Conservation (phyloP, 2,329 filamentous ascomycete genomes). For the Pseudocercospora musae region DNA sequence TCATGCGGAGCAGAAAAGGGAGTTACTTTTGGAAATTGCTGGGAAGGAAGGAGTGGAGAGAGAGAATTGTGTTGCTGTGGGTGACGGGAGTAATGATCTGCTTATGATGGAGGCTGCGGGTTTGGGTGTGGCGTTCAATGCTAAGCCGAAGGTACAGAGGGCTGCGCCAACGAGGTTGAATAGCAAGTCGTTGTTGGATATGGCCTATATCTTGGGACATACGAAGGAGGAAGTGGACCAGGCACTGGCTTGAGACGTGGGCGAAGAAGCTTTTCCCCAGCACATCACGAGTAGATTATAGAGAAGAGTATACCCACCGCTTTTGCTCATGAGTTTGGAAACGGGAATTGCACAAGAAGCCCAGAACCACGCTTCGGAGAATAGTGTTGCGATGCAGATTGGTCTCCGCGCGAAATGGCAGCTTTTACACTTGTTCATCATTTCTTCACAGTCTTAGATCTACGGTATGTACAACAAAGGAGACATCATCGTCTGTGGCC, state of each 20-base stretch:
- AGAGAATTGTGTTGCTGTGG: constrained; percentile 68
- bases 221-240: constrained; percentile 27
- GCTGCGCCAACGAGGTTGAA: constrained; percentile 72
- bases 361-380: too few relatives aligned
- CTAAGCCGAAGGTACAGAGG: constrained; percentile 77
- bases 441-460: background rate
- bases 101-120: constrained; percentile 75
- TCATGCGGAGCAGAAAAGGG: constrained; percentile 70
- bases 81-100: constrained; percentile 80
- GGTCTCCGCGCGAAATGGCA: background rate
- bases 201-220: constrained; percentile 68
- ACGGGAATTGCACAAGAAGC: too few relatives aligned
- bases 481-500: background rate
- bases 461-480: constrained; percentile 3
- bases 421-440: background rate
- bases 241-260: background rate
- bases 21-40: constrained; percentile 69
- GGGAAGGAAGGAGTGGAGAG: constrained; percentile 62
- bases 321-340: too few relatives aligned
- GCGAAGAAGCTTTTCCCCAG: background rate
- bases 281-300: too few relatives aligned
- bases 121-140: constrained; percentile 78
- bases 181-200: constrained; percentile 64
- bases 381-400: too few relatives aligned
- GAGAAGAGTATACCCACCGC: too few relatives aligned